phyloP scores from a whole-genome alignment of 2,329 filamentous ascomycete species.

The Colletotrichum cordylinicola region DNA sequence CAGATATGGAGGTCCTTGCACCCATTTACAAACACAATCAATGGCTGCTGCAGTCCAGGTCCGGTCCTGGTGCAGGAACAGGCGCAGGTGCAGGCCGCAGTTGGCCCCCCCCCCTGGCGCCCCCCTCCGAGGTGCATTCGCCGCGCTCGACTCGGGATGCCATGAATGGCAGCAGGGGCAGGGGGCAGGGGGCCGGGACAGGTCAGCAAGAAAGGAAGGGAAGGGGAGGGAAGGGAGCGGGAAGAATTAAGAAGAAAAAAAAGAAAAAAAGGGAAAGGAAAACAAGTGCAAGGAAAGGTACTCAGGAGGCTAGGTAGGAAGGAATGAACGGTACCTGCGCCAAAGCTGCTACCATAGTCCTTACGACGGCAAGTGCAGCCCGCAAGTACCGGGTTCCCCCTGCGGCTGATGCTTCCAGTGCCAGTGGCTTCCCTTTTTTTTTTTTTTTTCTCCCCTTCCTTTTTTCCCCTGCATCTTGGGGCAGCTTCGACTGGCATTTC shows the following conservation, averaged over 20 bases:
- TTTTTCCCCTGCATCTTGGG: not conserved
- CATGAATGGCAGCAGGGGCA: not conserved
- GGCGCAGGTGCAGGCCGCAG: not conserved
- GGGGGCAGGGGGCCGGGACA: not conserved
- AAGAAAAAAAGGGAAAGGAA: not conserved
- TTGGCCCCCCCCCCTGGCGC: not conserved
- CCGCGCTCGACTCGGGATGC: not conserved
- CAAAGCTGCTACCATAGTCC: not conserved
- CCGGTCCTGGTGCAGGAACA: not conserved
- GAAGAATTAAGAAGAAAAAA: not conserved
- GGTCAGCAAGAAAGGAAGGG: not conserved
- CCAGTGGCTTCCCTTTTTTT: not conserved
- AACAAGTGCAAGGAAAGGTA: not conserved
- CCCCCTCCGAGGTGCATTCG: not conserved
- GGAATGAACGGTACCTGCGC: constrained; percentile 18
- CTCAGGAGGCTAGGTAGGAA: not conserved
- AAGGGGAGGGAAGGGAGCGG: not conserved
- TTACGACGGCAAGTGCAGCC: not conserved
- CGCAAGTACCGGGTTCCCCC: constrained; percentile 11
- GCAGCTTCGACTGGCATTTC: not conserved
- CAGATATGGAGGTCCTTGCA: not conserved
- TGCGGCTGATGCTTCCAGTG: not conserved
- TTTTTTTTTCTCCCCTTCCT: not conserved
- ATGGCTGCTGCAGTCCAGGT: not conserved
- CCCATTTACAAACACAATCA: not conserved